Evolutionary conservation across 352 stramenopile genomes (phyloP).

Genomic region (Thalassiosira hispida): DNA sequence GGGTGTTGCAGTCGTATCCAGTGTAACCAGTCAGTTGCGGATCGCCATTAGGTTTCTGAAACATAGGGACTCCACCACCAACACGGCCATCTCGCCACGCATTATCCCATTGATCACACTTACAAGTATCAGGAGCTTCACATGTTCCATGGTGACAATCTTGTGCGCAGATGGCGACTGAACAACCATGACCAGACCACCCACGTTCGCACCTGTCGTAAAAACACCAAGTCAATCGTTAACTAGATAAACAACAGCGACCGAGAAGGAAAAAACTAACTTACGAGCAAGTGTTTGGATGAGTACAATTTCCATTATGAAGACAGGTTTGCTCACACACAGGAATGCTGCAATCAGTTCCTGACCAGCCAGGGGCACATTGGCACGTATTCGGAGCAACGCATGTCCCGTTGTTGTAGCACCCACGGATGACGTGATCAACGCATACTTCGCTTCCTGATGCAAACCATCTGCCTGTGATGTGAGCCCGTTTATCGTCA

Average conservation of each 20-base stretch:
- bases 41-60: slow-evolving; percentile 90
- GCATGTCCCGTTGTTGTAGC: slow-evolving; percentile 93
- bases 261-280: slow-evolving; percentile 87
- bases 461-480: slow-evolving; percentile 75
- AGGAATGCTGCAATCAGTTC: slow-evolving; percentile 93
- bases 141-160: slow-evolving; percentile 89
- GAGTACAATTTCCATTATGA: slow-evolving; percentile 94
- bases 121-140: slow-evolving; percentile 92
- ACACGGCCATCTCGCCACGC: slow-evolving; percentile 91
- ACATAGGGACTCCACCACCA: slow-evolving; percentile 90
- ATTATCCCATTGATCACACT: slow-evolving; percentile 90
- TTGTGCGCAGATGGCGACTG: slow-evolving; percentile 90
- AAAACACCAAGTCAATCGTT: no score
- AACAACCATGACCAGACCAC: slow-evolving; percentile 88
- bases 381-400: slow-evolving; percentile 91
- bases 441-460: slow-evolving; percentile 83
- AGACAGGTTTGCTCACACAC: slow-evolving; percentile 88
- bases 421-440: slow-evolving; percentile 92
- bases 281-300: slow-evolving; percentile 91
- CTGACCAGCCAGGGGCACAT: slow-evolving; percentile 90
- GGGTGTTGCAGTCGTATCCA: slow-evolving; percentile 95
- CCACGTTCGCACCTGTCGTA: slow-evolving; percentile 89
- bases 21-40: slow-evolving; percentile 93
- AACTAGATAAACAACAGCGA: slow-evolving; percentile 81
- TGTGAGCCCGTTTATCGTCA: slow-evolving; percentile 74